Conservation (phyloP, 2,329 filamentous ascomycete species). For the Neonectria punicea region DNA sequence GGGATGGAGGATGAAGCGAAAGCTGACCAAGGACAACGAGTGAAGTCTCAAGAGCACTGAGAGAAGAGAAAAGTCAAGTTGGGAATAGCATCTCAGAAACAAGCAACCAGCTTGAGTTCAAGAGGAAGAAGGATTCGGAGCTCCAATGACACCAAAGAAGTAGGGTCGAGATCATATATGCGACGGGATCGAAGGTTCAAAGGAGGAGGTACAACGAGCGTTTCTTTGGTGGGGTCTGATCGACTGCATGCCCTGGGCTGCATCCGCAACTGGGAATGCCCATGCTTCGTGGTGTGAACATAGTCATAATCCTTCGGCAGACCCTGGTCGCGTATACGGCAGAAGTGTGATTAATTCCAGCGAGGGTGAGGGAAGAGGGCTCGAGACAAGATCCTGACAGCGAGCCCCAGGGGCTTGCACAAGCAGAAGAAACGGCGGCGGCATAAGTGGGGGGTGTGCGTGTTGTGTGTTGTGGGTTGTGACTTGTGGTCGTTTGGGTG, state of each 20-base stretch:
- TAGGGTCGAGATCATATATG: conserved; percentile 42
- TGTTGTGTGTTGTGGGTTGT: not conserved
- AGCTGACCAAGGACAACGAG: conserved; percentile 19
- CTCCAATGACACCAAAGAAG: conserved; percentile 21
- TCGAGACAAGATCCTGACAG: conserved; percentile 46
- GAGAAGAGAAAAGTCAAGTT: conserved; percentile 6
- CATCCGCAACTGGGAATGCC: conserved; percentile 36
- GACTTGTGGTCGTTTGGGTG: not conserved
- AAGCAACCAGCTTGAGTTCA: conserved; percentile 23
- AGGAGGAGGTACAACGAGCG: conserved; percentile 27
- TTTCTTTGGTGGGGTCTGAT: conserved; percentile 35
- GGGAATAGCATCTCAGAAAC: conserved; percentile 22
- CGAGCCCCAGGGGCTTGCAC: conserved; percentile 34
- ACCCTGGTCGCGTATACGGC: conserved; percentile 43
- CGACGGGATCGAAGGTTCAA: conserved; percentile 35
- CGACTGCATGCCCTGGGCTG: conserved; percentile 20
- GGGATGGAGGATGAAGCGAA: conserved; percentile 13
- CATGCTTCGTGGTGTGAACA: conserved; percentile 39
- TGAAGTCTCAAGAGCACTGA: conserved; percentile 11
- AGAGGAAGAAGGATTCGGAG: conserved; percentile 17
- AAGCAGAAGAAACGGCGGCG: conserved; percentile 35
- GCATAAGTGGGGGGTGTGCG: conserved; percentile 30
- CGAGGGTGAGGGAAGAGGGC: conserved; percentile 58
- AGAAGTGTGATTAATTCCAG: conserved; percentile 61
- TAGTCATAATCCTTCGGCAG: conserved; percentile 32